Base-by-base conservation (phyloP, 306 rosid species). In the Vigna mungo region DNA sequence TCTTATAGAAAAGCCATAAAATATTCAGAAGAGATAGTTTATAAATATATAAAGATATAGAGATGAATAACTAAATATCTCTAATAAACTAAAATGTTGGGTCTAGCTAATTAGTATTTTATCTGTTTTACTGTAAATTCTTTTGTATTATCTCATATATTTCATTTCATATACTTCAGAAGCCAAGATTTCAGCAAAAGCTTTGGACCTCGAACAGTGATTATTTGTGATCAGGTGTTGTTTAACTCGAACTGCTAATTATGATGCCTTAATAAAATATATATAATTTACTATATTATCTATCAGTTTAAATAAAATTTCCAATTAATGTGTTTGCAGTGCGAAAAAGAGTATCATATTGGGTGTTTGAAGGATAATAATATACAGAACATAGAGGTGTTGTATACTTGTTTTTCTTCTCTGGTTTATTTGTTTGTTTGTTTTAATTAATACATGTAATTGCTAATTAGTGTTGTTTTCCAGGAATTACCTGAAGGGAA, bases 171-270 rank as follows among this genome's bases (percentile, higher is more conserved):
- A 37, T 77, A 37, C 83, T 78, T 76, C 84, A 92, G 98, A 13
- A 56, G 85, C 58, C 89, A 84, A 43, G 89, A 85, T 72, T 94
- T 94, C 80, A 84, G 80, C 78, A 79, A 65, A 52, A 86, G 13
- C 23, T 94, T 92, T 78, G 90, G 94, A 80, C 90, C 90, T 30
- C 83, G 81, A 44, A 92, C 96, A 0, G 87, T 94, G 73, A 86
- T 94, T 65, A 86, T 90, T 41, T 94, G 97, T 27, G 98, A 94
- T 76, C 97, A 94, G 98, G 98, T 94, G 71, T 74, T 47, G 39
- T 46, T 52, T 60, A 4, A 12, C 46, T 27, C 15, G 25, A 25
- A 20, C 12, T 4, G 44, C 51, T 20, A 14, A 18, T 59, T 58
- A n/a, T 56, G 17, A 23, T 30, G 8, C 17, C 64, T 30, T 60